A percentile compares a stretch with the other conserved stretches of the same genome.
These are phyloP conservation scores for Afroboletus lepidellus DNA, from an alignment of 1,284 basidiomycete genomes.

Conservation along the genomic window DNA sequence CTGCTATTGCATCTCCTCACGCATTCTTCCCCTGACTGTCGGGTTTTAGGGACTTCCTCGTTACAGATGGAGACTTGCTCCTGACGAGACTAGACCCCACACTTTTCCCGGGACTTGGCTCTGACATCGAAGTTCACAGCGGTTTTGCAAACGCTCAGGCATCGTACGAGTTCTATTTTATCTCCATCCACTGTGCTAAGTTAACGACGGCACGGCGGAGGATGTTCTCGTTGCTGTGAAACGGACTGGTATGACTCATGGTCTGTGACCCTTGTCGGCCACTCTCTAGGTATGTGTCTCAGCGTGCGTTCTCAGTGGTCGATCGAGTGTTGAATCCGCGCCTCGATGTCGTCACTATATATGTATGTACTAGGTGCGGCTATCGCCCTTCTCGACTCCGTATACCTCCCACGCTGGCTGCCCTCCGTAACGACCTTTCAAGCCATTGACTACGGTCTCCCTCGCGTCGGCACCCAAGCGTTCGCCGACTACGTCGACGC, in stretches of 20 bases:
- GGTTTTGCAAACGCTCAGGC: constrained; percentile 59
- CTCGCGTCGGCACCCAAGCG: constrained; percentile 64
- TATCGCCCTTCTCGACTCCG: constrained; percentile 48
- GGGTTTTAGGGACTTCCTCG: constrained; percentile 40
- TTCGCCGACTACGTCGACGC: constrained; percentile 61
- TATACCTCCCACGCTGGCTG: constrained; percentile 40
- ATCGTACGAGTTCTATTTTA: constrained; percentile 34
- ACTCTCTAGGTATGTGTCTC: constrained; percentile 48
- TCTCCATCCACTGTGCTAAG: background rate
- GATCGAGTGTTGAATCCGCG: background rate
- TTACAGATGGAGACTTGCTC: constrained; percentile 55
- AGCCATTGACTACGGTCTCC: constrained; percentile 52
- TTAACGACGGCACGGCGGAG: constrained; percentile 43
- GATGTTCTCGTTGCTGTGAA: constrained; percentile 51
- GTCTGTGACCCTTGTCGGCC: constrained; percentile 52
- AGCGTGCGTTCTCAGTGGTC: background rate
- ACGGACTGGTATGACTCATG: constrained; percentile 38
- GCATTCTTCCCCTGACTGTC: background rate
- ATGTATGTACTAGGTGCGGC: no score
- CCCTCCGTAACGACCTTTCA: constrained; percentile 35
- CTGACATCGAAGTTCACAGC: constrained; percentile 49
- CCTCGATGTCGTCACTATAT: background rate
- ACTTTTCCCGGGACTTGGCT: constrained; percentile 60
- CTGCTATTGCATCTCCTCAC: background rate
- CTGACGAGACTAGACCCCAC: constrained; percentile 39